phyloP scores from a whole-genome alignment of 2,329 filamentous ascomycete species.

The Helotiales sp. region DNA sequence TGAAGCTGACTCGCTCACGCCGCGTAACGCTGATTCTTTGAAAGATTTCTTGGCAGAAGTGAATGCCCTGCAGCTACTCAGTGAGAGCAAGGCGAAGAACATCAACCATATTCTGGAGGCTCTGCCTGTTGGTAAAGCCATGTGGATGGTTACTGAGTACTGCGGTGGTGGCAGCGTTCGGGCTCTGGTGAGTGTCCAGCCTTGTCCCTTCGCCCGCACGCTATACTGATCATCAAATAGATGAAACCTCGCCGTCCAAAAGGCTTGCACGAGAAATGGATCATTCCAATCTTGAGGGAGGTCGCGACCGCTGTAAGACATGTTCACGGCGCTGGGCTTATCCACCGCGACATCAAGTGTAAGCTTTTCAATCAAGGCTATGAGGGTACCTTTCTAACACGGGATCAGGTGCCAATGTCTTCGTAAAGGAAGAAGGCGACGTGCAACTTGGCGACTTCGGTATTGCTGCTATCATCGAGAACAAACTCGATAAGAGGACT shows the following conservation, averaged over 20 bases:
- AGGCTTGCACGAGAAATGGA: slow-evolving; percentile 69
- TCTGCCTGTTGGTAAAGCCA: slow-evolving; percentile 72
- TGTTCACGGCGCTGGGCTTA: slow-evolving; percentile 68
- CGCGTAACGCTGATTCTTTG: slow-evolving; percentile 65
- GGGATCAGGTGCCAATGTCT: slow-evolving; percentile 64
- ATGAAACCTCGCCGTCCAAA: slow-evolving; percentile 67
- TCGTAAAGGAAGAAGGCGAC: slow-evolving; percentile 73
- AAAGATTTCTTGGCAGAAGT: slow-evolving; percentile 70
- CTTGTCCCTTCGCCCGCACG: neutral
- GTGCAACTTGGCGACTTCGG: slow-evolving; percentile 86
- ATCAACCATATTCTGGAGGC: slow-evolving; percentile 82
- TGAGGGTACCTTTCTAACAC: neutral
- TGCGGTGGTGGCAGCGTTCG: slow-evolving; percentile 82
- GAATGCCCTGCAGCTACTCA: slow-evolving; percentile 68
- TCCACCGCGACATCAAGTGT: slow-evolving; percentile 72
- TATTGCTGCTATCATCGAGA: slow-evolving; percentile 76
- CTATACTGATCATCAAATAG: slow-evolving; percentile 13
- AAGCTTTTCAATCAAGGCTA: slow-evolving; percentile 7
- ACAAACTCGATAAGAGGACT: slow-evolving; percentile 72
- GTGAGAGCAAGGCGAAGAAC: slow-evolving; percentile 73
- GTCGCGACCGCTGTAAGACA: slow-evolving; percentile 65
- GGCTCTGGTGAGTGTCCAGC: slow-evolving; percentile 55
- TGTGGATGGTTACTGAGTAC: slow-evolving; percentile 89
- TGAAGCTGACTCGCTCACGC: slow-evolving; percentile 67
- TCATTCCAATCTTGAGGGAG: slow-evolving; percentile 66